Conservation (phyloP, 495 filamentous ascomycete species). For the Hypoxylon crocopeplum region DNA sequence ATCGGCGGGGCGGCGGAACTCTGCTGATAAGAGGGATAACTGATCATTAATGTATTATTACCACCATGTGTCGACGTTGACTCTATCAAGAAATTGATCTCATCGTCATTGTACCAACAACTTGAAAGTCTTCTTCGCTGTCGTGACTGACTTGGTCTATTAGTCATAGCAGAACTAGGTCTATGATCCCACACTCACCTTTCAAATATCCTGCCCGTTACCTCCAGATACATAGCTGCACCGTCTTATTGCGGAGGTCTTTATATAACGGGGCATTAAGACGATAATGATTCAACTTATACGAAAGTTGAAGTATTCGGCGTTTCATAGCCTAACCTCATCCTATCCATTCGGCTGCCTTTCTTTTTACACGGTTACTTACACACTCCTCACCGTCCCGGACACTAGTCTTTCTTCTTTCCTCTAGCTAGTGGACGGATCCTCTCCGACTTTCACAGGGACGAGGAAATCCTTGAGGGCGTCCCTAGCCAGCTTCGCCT, state of each 20-base stretch:
- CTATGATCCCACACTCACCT: too few relatives aligned
- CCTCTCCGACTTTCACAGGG: neutral
- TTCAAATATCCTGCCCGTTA: too few relatives aligned
- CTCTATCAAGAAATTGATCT: constrained; percentile 16
- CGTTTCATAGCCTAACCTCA: too few relatives aligned
- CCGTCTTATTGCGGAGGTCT: too few relatives aligned
- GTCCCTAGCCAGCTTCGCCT: constrained; percentile 17
- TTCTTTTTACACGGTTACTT: too few relatives aligned
- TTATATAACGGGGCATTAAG: too few relatives aligned
- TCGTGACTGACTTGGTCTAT: too few relatives aligned
- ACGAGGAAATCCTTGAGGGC: constrained; percentile 31
- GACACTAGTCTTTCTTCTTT: neutral
- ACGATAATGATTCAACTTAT: too few relatives aligned
- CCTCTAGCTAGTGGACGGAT: neutral
- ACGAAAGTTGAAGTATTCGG: too few relatives aligned
- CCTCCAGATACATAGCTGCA: too few relatives aligned
- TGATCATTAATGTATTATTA: constrained; percentile 31
- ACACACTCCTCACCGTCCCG: neutral
- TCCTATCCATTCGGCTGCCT: too few relatives aligned
- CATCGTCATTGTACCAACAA: constrained; percentile 26
- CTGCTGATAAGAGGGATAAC: constrained; percentile 3
- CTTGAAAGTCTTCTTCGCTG: neutral
- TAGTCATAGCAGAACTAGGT: too few relatives aligned
- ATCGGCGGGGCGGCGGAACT: constrained; percentile 13
- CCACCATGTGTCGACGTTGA: constrained; percentile 11